Base-by-base conservation (phyloP, 257 asterid species). In the Salvia hispanica region DNA sequence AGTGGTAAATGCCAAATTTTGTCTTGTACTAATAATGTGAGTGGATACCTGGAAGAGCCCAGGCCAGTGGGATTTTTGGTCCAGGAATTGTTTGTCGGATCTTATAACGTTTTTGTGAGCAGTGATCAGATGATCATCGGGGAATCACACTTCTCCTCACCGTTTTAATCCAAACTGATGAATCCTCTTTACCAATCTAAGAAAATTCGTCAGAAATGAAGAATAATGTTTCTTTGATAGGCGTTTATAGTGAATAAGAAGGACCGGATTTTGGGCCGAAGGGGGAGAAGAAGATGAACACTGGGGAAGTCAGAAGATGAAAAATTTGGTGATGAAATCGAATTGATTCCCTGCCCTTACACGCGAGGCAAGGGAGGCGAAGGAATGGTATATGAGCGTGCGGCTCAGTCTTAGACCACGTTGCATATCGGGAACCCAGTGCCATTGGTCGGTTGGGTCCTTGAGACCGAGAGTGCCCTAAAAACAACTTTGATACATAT, bases 71-170 rank as follows among this genome's bases (percentile, higher is more conserved):
- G 79, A 33, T 79, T 80, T 71, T 62, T 55, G 21, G 75, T 83
- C 50, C 81, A 80, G 47, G 92, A 87, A 69, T 54, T 89, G 80
- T 85, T 85, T 80, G 75, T 72, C 65, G 82, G 72, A 52, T 60
- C 83, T 55, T 45, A 66, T 69, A 85, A 87, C 36, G 78, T 51
- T 67, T 51, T 44, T 60, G 48, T 16, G 25, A 48, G 46, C 39
- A 34, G 66, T 71, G 71, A 65, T 70, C 78, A 74, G 13, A 34
- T 3, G 6, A 37, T 55, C 4, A 11, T 55, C 9, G 9, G 16
- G 74, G 72, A 55, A 65, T 31, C 74, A 10, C 0, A 40, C 45
- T 40, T 40, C 0, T 40, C 45, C 11, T 40, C 59, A 58, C 63
- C 80, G 3, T 72, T 77, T 66, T 47, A 64, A 42, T 81, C 77